Conservation (phyloP, 2,329 filamentous ascomycete genomes). For the Cladosporium sp. region DNA sequence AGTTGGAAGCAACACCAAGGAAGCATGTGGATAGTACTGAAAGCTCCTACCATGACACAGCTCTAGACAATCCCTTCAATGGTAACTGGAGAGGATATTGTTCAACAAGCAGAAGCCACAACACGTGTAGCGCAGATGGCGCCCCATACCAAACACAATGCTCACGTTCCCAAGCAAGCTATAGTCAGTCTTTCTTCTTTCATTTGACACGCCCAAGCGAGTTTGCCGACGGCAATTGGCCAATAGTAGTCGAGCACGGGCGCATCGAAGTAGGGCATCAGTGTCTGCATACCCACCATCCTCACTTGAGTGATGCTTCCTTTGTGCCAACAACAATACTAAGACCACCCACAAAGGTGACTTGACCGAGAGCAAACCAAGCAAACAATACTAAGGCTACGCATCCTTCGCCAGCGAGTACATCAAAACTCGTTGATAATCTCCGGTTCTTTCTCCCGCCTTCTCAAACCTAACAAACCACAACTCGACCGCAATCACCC, state of each 20-base stretch:
- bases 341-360: conserved; percentile 21
- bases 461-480: conserved; percentile 2
- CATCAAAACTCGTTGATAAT: conserved; percentile 8
- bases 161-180: not conserved
- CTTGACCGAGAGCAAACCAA: not conserved
- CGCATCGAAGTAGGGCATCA: not conserved
- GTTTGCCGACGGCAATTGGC: not conserved
- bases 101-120: not conserved
- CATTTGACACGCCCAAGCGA: not conserved
- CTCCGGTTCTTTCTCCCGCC: conserved; percentile 14
- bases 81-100: not conserved
- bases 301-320: not conserved
- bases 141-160: not conserved
- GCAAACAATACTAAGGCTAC: conserved; percentile 11
- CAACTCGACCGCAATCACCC: conserved; percentile 11
- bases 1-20: too few relatives aligned
- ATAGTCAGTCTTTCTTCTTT: not conserved
- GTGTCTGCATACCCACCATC: not conserved
- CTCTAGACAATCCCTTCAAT: not conserved
- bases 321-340: conserved; percentile 24
- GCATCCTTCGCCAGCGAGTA: not conserved
- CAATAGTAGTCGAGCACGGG: not conserved
- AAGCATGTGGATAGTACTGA: not conserved
- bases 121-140: not conserved
- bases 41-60: not conserved